phyloP scores from a whole-genome alignment of 2,329 filamentous ascomycete genomes.

The Fusarium paranaense region DNA sequence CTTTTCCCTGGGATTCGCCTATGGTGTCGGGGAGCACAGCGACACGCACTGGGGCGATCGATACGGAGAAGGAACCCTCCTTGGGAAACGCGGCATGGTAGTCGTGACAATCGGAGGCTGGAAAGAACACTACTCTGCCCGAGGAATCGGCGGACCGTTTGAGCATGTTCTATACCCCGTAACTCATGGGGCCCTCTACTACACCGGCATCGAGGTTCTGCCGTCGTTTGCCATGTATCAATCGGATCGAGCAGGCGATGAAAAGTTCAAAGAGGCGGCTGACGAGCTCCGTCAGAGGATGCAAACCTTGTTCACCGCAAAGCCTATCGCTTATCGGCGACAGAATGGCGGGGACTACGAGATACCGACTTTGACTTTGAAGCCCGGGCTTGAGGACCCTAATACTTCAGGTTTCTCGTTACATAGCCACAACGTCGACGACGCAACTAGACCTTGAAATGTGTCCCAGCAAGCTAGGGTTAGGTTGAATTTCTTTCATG shows the following conservation, averaged over 20 bases:
- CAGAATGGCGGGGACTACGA: conserved; percentile 29
- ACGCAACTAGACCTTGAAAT: neutral
- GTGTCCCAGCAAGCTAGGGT: neutral
- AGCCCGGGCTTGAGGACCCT: conserved; percentile 1
- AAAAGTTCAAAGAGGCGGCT: neutral
- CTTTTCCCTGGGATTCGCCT: conserved; percentile 13
- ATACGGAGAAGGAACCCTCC: conserved; percentile 21
- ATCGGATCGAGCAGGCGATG: neutral
- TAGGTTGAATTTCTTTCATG: neutral
- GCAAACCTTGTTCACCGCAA: neutral
- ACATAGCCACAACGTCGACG: neutral
- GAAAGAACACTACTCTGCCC: conserved; percentile 15
- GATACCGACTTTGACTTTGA: conserved; percentile 12
- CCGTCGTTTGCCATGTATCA: conserved; percentile 18
- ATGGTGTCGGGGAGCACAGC: conserved; percentile 16
- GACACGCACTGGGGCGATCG: conserved; percentile 19
- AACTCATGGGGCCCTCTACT: conserved; percentile 22
- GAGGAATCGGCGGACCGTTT: conserved; percentile 16
- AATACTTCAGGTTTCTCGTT: conserved; percentile 4
- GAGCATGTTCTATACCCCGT: conserved; percentile 25
- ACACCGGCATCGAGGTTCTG: conserved; percentile 16
- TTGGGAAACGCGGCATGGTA: conserved; percentile 18
- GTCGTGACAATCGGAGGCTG: neutral
- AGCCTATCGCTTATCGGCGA: conserved; percentile 9
- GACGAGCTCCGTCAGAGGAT: conserved; percentile 10